Evolutionary conservation across 2,329 filamentous ascomycete genomes (phyloP), one percentile per base, ranked within the genome.

Genomic region (Neonectria magnoliae): DNA sequence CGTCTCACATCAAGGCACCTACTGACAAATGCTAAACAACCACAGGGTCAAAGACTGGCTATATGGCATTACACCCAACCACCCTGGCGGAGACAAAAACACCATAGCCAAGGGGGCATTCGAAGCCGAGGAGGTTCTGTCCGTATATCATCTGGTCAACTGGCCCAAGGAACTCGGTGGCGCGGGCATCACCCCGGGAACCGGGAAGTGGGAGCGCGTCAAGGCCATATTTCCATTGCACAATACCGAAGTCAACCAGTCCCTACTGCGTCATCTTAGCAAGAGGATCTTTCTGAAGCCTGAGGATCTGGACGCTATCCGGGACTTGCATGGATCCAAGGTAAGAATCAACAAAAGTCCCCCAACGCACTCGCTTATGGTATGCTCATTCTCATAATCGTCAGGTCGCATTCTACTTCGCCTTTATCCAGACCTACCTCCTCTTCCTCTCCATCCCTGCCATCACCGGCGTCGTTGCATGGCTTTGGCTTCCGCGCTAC

Each of bases 381-480:
- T 7, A n/a, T 31, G 13, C 44, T 29, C 5, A 42, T 50, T 31
- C 51, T 60, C 31, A 51, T 11, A 16, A 6, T 18, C 16, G 0
- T 0, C 14, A 88, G 85, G 87, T 93, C 57, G 92, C 90, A 3
- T 94, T 92, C 73, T 94, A 94, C 78, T 94, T 93, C 75, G 91
- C 91, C n/a, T 94, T 94, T 71, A 90, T 92, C 25, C 91, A 94
- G 72, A 88, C 87, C 14, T 94, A 94, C 75, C 90, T 92, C 63
- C 81, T 86, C 38, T 93, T 93, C 72, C 82, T 94, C 18, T 79
- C 88, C 4, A 90, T 93, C 57, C 91, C 91, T 0, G 90, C 92
- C 8, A 82, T 82, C 2, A 89, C 91, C 29, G 92, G 92, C 1
- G 77, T 90, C n/a, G 76, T 88, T 1, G 87, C 89, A 14, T 94